Evolutionary conservation across 2,329 filamentous ascomycete genomes (phyloP).

Genomic region (Alternaria alternata): DNA sequence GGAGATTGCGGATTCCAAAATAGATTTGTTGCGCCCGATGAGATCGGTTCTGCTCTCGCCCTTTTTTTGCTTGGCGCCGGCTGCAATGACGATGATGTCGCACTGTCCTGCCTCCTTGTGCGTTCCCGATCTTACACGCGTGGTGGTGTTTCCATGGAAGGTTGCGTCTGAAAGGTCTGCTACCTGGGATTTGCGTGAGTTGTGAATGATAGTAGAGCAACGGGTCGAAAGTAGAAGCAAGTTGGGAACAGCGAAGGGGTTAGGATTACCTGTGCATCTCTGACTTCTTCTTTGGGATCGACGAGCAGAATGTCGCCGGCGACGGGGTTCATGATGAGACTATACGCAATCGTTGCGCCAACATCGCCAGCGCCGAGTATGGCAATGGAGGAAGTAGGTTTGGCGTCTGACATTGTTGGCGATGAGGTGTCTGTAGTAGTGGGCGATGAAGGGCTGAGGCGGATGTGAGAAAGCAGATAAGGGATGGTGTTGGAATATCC

Average conservation of each 20-base stretch:
- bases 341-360: slow-evolving; percentile 34
- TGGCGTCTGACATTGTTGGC: slow-evolving; percentile 20
- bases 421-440: background rate
- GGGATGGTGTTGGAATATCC: background rate
- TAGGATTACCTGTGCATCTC: slow-evolving; percentile 24
- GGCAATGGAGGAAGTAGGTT: slow-evolving; percentile 31
- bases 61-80: slow-evolving; percentile 32
- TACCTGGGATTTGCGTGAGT: background rate
- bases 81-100: slow-evolving; percentile 33
- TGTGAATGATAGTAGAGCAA: too few relatives aligned
- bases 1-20: slow-evolving; percentile 27
- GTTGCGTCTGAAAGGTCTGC: slow-evolving; percentile 15
- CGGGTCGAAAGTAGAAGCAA: too few relatives aligned
- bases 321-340: slow-evolving; percentile 32
- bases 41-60: slow-evolving; percentile 33
- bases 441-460: too few relatives aligned
- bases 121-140: slow-evolving; percentile 26
- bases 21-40: slow-evolving; percentile 32
- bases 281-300: slow-evolving; percentile 32
- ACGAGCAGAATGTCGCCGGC: slow-evolving; percentile 30
- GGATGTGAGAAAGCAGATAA: background rate
- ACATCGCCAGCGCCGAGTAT: slow-evolving; percentile 35
- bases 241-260: background rate
- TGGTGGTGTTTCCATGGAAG: slow-evolving; percentile 30
- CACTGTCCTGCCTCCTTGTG: slow-evolving; percentile 35